Conservation (phyloP, 257 asterid species). For the Solanum dulcamara region DNA sequence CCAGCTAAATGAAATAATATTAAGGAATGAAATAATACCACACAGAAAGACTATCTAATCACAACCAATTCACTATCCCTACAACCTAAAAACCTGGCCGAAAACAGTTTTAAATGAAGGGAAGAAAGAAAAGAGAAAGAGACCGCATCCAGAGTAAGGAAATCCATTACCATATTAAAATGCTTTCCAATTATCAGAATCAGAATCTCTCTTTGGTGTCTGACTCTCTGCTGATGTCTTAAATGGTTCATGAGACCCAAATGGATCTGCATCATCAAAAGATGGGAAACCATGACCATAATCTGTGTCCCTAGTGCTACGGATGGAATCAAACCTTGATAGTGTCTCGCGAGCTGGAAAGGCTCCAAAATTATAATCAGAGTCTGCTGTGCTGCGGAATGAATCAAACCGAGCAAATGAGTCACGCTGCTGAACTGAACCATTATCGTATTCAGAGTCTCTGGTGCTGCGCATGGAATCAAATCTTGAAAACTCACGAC, state of each 20-base stretch:
- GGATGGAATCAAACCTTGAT: conserved; percentile 54
- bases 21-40: not conserved
- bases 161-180: conserved; percentile 24
- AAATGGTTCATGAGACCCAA: conserved; percentile 58
- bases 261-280: conserved; percentile 76
- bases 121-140: not conserved
- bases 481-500: conserved; percentile 54
- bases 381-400: conserved; percentile 60
- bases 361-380: conserved; percentile 51
- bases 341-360: conserved; percentile 23
- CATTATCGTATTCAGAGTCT: conserved; percentile 69
- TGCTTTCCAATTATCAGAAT: conserved; percentile 75
- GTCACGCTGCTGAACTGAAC: conserved; percentile 39
- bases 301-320: conserved; percentile 52
- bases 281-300: conserved; percentile 58
- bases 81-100: not conserved
- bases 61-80: not conserved
- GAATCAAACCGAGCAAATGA: conserved; percentile 56
- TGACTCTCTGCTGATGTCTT: conserved; percentile 51
- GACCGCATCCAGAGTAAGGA: not conserved
- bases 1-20: not conserved
- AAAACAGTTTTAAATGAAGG: not conserved
- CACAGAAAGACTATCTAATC: not conserved
- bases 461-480: conserved; percentile 50
- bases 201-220: conserved; percentile 63